Conservation (phyloP, 768 basidiomycete genomes). For the Rhodotorula toruloides region DNA sequence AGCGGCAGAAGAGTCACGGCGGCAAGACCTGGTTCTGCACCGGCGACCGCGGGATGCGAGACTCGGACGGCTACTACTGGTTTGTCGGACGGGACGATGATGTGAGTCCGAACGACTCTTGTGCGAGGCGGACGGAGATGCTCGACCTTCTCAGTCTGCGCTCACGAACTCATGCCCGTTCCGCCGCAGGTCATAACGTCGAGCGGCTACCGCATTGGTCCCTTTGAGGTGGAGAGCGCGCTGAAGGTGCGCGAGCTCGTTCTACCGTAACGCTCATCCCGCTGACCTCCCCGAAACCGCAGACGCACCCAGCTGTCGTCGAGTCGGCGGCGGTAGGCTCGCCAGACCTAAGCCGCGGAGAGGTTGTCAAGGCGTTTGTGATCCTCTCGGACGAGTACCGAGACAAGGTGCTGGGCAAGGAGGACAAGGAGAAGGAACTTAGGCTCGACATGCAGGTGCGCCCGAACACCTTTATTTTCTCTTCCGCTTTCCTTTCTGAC, state of each 20-base stretch:
- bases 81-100: constrained; percentile 38
- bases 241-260: constrained; percentile 27
- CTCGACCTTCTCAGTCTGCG: not conserved
- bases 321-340: constrained; percentile 37
- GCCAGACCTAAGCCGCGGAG: constrained; percentile 24
- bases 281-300: not conserved
- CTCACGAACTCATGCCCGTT: not conserved
- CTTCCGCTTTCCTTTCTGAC: not conserved
- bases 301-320: constrained; percentile 36
- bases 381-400: constrained; percentile 25
- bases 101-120: no score
- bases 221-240: constrained; percentile 35
- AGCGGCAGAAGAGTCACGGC: constrained; percentile 1
- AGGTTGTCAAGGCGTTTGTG: constrained; percentile 38
- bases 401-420: not conserved
- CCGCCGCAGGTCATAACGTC: constrained; percentile 21
- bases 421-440: constrained; percentile 11
- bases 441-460: constrained; percentile 20
- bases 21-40: constrained; percentile 37
- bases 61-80: constrained; percentile 35
- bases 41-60: constrained; percentile 22
- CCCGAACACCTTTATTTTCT: not conserved
- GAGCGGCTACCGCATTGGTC: constrained; percentile 32
- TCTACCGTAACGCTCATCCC: not conserved
- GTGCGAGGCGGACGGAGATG: no score